Conservation (phyloP, 169 alveolate genomes). For the Pseudocohnilembus persalinus region DNA sequence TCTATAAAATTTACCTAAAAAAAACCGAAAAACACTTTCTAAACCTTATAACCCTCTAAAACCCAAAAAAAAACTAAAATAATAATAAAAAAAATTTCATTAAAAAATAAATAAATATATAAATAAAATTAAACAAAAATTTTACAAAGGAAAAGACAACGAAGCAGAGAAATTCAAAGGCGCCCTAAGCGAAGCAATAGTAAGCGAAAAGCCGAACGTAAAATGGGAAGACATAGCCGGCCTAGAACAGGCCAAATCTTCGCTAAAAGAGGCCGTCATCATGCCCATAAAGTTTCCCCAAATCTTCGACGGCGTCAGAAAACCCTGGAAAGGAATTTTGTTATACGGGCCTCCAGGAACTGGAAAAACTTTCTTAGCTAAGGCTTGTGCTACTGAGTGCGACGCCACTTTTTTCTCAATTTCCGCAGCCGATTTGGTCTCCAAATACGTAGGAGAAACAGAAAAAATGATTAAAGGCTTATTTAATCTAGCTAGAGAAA, state of each 20-base stretch:
- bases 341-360: conserved; percentile 99
- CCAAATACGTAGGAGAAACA: conserved; percentile 99
- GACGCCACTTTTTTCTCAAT: conserved; percentile 96
- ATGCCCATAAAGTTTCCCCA: conserved; percentile 95
- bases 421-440: conserved; percentile 98
- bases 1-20: too few species aligned
- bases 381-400: conserved; percentile 99
- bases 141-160: not conserved
- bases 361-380: conserved; percentile 99
- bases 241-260: conserved; percentile 91
- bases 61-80: too few species aligned
- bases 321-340: conserved; percentile 97
- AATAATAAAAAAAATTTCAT: too few species aligned
- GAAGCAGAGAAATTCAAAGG: not conserved
- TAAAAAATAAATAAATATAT: too few species aligned
- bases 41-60: too few species aligned
- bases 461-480: conserved; percentile 99
- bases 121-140: too few species aligned
- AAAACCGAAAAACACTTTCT: too few species aligned
- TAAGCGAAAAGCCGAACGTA: conserved; percentile 90
- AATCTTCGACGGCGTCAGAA: conserved; percentile 90
- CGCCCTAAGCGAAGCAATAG: not conserved
- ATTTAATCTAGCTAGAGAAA: conserved; percentile 87
- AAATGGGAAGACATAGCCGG: conserved; percentile 97
- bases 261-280: conserved; percentile 95